Conservation (phyloP, 768 basidiomycete species). For the Gymnopilus junonius region DNA sequence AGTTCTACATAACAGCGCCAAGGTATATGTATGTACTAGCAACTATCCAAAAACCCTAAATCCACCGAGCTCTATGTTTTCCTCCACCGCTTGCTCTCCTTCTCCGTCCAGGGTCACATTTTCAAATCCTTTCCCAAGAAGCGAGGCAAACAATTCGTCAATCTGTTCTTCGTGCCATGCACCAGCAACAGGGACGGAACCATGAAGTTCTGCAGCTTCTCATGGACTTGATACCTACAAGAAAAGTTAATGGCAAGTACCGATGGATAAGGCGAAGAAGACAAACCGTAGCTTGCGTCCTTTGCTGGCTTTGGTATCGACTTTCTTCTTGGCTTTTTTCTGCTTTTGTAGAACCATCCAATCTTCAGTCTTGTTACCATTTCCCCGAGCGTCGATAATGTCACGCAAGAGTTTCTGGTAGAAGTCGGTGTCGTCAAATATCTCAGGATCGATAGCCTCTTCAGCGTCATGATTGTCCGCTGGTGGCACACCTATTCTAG, state of each 20-base stretch:
- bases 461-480: constrained; percentile 33
- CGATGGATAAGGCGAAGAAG: constrained; percentile 6
- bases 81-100: constrained; percentile 27
- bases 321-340: constrained; percentile 79
- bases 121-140: constrained; percentile 80
- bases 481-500: constrained; percentile 45
- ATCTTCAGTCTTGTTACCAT: constrained; percentile 49
- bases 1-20: neutral
- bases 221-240: constrained; percentile 86
- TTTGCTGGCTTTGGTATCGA: constrained; percentile 97
- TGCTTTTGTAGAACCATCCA: constrained; percentile 71
- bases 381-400: constrained; percentile 76
- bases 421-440: constrained; percentile 91
- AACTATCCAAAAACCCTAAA: constrained; percentile 66
- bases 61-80: constrained; percentile 40
- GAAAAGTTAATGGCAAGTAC: constrained; percentile 2
- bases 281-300: constrained; percentile 87
- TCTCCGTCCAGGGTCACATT: constrained; percentile 34
- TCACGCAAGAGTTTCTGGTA: constrained; percentile 93
- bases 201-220: constrained; percentile 97
- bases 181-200: constrained; percentile 75
- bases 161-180: constrained; percentile 96
- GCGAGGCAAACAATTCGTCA: constrained; percentile 89
- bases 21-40: neutral
- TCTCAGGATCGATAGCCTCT: constrained; percentile 43